Base-by-base conservation (phyloP, 331 rosid species). In the Acacia pycnantha region DNA sequence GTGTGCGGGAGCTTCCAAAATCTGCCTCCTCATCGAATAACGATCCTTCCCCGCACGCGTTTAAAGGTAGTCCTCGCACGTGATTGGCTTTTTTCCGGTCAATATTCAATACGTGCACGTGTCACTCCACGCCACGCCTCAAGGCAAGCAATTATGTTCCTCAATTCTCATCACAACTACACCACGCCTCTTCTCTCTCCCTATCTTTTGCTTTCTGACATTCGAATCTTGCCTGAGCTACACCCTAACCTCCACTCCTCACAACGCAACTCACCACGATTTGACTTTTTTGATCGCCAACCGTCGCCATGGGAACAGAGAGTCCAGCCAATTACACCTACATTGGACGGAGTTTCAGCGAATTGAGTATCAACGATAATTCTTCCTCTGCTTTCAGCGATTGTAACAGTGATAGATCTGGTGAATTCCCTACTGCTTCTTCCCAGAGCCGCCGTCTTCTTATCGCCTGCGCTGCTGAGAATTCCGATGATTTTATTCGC, bases 321-420 rank as follows among this genome's bases (percentile, higher is more conserved):
- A 21, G 79, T 26, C 62, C 78, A 6, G 31, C 79, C 0, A 62
- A 81, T 58, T 87, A 46, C 69, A 73, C 87, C 0, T 93, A 78
- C 81, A 79, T 91, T 88, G 97, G 92, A 8, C 83, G 90, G 61
- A 88, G 67, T 46, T 83, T 90, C 77, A 90, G 90, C 65, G 88
- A 90, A 75, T 87, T 90, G 33, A 83, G 85, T 66, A 83, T 78
- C 86, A 91, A 77, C 50, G 92, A 91, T 3, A 70, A 68, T 56
- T 94, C 98, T 13, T 89, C 97, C 22, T 86, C 96, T 19, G 97
- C 99, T 48, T 95, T 95, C 77, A 93, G 99, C 84, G 99, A 95
- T 71, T 93, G 99, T 68, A 91, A 91, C 82, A 95, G 99, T 77
- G 99, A 95, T 74, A 88, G 97, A 93, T 95, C 99, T 85, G 94